Evolutionary conservation across 805 yeast genomes (phyloP).

Genomic region (Cyberlindnera galapagoensis): DNA sequence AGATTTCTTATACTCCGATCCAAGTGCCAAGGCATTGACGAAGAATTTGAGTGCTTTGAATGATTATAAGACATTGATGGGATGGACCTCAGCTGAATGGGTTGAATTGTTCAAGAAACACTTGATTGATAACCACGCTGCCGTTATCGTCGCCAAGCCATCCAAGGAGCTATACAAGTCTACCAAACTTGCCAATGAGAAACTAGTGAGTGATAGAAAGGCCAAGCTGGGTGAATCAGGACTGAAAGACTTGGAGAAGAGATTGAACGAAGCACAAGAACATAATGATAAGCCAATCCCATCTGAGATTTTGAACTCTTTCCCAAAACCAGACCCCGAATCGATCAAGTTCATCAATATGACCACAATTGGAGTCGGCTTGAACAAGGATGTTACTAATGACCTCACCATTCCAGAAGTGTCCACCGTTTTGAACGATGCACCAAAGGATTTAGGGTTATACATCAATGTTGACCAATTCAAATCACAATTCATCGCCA

Average conservation of each 20-base stretch:
- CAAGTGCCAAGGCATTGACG: constrained; percentile 50
- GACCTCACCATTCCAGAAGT: constrained; percentile 26
- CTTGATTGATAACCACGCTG: constrained; percentile 56
- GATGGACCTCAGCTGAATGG: constrained; percentile 73
- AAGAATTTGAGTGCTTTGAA: constrained; percentile 46
- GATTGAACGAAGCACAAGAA: constrained; percentile 54
- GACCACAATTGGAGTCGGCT: constrained; percentile 53
- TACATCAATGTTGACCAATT: constrained; percentile 74
- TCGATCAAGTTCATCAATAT: constrained; percentile 69
- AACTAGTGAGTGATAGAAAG: constrained; percentile 43
- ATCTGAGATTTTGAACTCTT: constrained; percentile 48
- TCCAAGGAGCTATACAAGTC: constrained; percentile 50
- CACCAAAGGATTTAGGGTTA: constrained; percentile 51
- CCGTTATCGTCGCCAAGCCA: constrained; percentile 67
- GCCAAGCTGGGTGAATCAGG: constrained; percentile 53
- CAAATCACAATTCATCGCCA: constrained; percentile 70
- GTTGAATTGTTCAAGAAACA: constrained; percentile 40
- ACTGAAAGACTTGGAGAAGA: constrained; percentile 40
- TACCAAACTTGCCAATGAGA: constrained; percentile 44
- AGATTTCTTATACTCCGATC: constrained; percentile 75
- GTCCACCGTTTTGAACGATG: constrained; percentile 20
- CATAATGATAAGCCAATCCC: constrained; percentile 79
- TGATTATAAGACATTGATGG: constrained; percentile 45
- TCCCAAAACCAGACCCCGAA: constrained; percentile 69
- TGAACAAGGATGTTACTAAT: constrained; percentile 30